Evolutionary conservation across 495 filamentous ascomycete species (phyloP).

Genomic region (Apodospora peruviana): DNA sequence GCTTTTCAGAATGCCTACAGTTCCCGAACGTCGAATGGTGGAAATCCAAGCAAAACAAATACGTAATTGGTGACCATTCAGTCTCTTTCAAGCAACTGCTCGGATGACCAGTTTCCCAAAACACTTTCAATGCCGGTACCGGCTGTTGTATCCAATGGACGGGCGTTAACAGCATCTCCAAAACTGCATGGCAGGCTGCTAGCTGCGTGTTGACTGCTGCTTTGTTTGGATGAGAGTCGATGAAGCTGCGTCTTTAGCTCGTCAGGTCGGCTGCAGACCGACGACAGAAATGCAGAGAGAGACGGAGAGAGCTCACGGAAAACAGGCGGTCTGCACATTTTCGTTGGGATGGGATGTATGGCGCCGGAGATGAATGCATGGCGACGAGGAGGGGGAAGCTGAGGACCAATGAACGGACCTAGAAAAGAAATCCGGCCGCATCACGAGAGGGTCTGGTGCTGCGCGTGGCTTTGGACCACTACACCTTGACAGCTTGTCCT

Average conservation of each 20-base stretch:
- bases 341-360: not conserved
- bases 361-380: not conserved
- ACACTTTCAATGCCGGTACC: not conserved
- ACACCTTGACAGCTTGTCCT: too few relatives aligned
- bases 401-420: slow-evolving; percentile 7
- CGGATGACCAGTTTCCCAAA: slow-evolving; percentile 15
- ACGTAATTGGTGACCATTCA: too few relatives aligned
- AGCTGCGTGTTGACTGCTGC: too few relatives aligned
- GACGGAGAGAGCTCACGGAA: not conserved
- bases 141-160: slow-evolving; percentile 7
- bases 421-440: not conserved
- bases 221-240: too few relatives aligned
- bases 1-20: too few relatives aligned
- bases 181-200: too few relatives aligned
- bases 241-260: too few relatives aligned
- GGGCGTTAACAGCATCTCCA: not conserved
- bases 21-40: too few relatives aligned
- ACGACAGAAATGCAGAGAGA: not conserved
- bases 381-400: not conserved
- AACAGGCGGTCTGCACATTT: not conserved
- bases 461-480: slow-evolving; percentile 14
- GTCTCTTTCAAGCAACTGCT: slow-evolving; percentile 14
- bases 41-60: too few relatives aligned
- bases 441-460: slow-evolving; percentile 19
- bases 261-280: too few relatives aligned